Percentiles rank a stretch among this genome's conserved stretches.
Evolutionary conservation across 1,284 basidiomycete genomes (phyloP).

Genomic region (Apiotrichum akiyoshidainum): DNA sequence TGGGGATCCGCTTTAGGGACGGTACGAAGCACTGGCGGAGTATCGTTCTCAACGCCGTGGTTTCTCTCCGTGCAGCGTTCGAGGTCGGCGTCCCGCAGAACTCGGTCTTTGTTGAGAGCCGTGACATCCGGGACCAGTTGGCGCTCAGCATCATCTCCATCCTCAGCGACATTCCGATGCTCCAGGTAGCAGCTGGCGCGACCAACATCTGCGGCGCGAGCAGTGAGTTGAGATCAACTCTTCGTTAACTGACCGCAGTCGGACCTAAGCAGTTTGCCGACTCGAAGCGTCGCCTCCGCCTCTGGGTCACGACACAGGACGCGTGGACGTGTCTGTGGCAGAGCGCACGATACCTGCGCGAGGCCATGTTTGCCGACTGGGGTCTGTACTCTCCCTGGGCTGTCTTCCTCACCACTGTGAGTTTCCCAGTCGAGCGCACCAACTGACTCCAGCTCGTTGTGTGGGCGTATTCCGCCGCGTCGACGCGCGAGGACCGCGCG

Average conservation of each 20-base stretch:
- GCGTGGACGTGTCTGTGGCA: constrained; percentile 47
- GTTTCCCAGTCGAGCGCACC: neutral
- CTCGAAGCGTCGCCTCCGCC: constrained; percentile 30
- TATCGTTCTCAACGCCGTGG: constrained; percentile 38
- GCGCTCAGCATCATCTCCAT: constrained; percentile 42
- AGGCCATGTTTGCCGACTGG: constrained; percentile 35
- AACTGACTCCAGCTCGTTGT: constrained; percentile 26
- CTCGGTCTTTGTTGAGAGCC: constrained; percentile 26
- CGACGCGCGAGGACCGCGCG: constrained; percentile 5
- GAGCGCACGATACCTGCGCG: constrained; percentile 38
- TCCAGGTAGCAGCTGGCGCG: constrained; percentile 41
- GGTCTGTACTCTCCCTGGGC: constrained; percentile 43
- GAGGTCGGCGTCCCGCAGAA: constrained; percentile 26
- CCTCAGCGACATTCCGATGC: constrained; percentile 44
- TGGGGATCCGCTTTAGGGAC: constrained; percentile 42
- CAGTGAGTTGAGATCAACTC: constrained; percentile 17
- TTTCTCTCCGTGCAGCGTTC: constrained; percentile 36
- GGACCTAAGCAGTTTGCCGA: constrained; percentile 37
- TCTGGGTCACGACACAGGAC: constrained; percentile 41
- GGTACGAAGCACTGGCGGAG: constrained; percentile 41
- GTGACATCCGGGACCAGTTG: constrained; percentile 40
- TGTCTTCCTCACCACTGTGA: constrained; percentile 37
- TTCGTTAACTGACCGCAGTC: constrained; percentile 13
- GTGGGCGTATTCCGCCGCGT: constrained; percentile 27
- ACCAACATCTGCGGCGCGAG: constrained; percentile 34